Evolutionary conservation across 768 basidiomycete genomes (phyloP).

Genomic region (Piloderma croceum): DNA sequence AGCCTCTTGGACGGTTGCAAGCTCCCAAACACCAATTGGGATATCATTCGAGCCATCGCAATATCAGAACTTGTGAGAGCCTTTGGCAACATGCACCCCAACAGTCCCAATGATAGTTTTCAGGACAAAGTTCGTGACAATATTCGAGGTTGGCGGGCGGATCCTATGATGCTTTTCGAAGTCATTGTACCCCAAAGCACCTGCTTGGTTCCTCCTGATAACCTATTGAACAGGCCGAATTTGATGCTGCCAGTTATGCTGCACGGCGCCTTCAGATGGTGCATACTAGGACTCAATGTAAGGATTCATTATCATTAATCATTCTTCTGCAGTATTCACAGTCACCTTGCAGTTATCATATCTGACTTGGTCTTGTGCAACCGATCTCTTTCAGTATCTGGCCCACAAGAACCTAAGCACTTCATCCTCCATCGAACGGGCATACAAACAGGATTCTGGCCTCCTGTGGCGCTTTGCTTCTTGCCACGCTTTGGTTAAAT

Average conservation of each 20-base stretch:
- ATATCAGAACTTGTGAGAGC: slow-evolving; percentile 9
- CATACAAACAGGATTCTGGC: slow-evolving; percentile 7
- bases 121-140: slow-evolving; percentile 9
- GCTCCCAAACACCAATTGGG: slow-evolving; percentile 11
- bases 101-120: too few species aligned
- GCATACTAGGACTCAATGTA: slow-evolving; percentile 5
- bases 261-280: slow-evolving; percentile 5
- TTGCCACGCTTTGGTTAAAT: too few species aligned
- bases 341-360: slow-evolving; percentile 3
- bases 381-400: slow-evolving; percentile 7
- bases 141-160: slow-evolving; percentile 5
- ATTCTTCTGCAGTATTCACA: background rate
- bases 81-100: background rate
- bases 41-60: slow-evolving; percentile 8
- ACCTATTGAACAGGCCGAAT: too few species aligned
- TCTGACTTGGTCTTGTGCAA: slow-evolving; percentile 7
- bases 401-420: slow-evolving; percentile 3
- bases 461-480: too few species aligned
- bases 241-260: background rate
- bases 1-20: slow-evolving; percentile 8
- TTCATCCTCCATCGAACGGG: slow-evolving; percentile 11
- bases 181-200: background rate
- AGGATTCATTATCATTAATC: too few species aligned
- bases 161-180: background rate
- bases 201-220: too few species aligned